Evolutionary conservation across 2,329 filamentous ascomycete species (phyloP).

Genomic region (Botrytis hyacinthi): DNA sequence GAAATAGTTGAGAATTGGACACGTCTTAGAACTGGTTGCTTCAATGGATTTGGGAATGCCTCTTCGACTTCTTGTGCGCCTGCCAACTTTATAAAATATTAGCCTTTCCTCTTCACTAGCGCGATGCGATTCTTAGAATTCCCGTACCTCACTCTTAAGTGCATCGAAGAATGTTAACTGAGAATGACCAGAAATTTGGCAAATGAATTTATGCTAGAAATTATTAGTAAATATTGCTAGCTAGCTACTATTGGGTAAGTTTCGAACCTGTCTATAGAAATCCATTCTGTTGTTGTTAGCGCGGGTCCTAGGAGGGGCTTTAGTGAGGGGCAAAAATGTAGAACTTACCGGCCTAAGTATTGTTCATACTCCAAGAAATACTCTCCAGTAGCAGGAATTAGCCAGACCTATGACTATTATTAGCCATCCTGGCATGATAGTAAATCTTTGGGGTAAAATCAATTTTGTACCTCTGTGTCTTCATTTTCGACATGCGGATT

Average conservation of each 20-base stretch:
- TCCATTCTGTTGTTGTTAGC: slow-evolving; percentile 62
- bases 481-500: slow-evolving; percentile 74
- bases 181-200: slow-evolving; percentile 92
- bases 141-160: slow-evolving; percentile 78
- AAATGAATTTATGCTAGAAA: slow-evolving; percentile 72
- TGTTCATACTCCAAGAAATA: slow-evolving; percentile 86
- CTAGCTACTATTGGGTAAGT: not conserved
- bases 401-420: slow-evolving; percentile 69
- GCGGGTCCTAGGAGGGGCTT: not conserved
- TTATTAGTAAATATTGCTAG: slow-evolving; percentile 30
- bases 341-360: slow-evolving; percentile 73
- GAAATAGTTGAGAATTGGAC: slow-evolving; percentile 89
- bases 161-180: slow-evolving; percentile 91
- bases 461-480: slow-evolving; percentile 67
- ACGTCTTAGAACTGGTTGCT: slow-evolving; percentile 83
- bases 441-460: slow-evolving; percentile 24
- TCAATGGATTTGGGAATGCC: slow-evolving; percentile 85
- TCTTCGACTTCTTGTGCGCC: slow-evolving; percentile 88
- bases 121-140: slow-evolving; percentile 9
- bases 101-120: slow-evolving; percentile 33
- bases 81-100: slow-evolving; percentile 53
- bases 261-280: slow-evolving; percentile 82
- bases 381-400: slow-evolving; percentile 86
- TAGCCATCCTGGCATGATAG: slow-evolving; percentile 26
- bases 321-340: slow-evolving; percentile 21